phyloP scores from a whole-genome alignment of 192 early-diverging fungal genomes.

The Coemansia sp. region DNA sequence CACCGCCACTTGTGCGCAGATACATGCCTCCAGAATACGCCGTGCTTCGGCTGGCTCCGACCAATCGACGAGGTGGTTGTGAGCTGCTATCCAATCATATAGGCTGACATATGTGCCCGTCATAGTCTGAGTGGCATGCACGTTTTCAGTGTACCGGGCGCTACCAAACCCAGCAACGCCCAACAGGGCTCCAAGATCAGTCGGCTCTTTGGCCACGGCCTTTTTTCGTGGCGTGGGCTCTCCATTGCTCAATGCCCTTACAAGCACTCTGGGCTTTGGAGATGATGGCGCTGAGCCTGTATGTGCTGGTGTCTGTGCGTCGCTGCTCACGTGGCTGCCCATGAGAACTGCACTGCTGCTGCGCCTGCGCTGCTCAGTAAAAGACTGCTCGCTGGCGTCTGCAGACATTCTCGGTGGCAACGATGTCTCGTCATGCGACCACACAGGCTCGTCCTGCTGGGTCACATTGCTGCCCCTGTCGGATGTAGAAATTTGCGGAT shows the following conservation, averaged over 20 bases:
- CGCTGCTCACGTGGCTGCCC: constrained; percentile 2
- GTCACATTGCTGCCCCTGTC: background rate
- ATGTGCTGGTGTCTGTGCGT: background rate
- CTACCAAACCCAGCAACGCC: constrained; percentile 52
- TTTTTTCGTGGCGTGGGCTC: background rate
- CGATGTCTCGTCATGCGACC: constrained; percentile 6
- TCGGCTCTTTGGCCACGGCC: background rate
- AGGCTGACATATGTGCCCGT: constrained; percentile 41
- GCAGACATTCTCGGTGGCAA: constrained; percentile 6
- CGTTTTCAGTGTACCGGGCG: constrained; percentile 46
- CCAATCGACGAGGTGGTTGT: constrained; percentile 48
- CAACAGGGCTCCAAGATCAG: constrained; percentile 39
- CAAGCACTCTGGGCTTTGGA: constrained; percentile 23
- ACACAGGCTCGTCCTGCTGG: background rate
- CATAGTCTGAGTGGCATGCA: constrained; percentile 50
- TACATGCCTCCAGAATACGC: constrained; percentile 24
- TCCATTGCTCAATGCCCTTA: constrained; percentile 15
- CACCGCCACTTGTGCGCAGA: constrained; percentile 30
- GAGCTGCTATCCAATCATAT: constrained; percentile 45
- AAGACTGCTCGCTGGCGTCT: background rate
- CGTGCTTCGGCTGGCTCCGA: constrained; percentile 31
- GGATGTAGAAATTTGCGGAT: constrained; percentile 15
- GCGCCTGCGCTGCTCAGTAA: constrained; percentile 2
- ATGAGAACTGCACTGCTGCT: constrained; percentile 11
- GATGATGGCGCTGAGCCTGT: constrained; percentile 9